Conservation (phyloP, 805 yeast genomes). For the Geotrichum ghanense region DNA sequence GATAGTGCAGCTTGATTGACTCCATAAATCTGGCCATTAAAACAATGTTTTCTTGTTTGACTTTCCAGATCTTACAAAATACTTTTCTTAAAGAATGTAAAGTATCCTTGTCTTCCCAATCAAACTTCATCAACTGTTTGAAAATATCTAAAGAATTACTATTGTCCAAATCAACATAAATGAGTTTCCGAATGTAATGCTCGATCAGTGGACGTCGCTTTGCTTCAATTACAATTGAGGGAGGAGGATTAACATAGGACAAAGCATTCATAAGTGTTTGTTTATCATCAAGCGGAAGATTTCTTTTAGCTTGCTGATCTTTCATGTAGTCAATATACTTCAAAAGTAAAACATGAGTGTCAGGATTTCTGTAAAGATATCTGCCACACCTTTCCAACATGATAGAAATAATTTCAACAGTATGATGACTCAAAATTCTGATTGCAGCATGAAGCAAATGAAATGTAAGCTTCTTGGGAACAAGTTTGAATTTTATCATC, state of each 20-base stretch:
- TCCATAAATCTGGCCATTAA: constrained; percentile 38
- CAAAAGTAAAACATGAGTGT: constrained; percentile 48
- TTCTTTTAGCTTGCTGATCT: constrained; percentile 36
- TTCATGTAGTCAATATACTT: constrained; percentile 31
- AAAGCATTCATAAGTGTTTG: constrained; percentile 42
- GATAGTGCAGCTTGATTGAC: constrained; percentile 26
- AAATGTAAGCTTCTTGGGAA: constrained; percentile 61
- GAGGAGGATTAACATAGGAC: constrained; percentile 24
- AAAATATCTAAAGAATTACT: constrained; percentile 28
- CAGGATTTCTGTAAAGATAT: constrained; percentile 45
- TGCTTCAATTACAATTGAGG: constrained; percentile 15
- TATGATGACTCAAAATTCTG: constrained; percentile 39
- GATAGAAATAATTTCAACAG: constrained; percentile 57
- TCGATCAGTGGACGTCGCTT: constrained; percentile 21
- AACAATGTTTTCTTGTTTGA: constrained; percentile 46
- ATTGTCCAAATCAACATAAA: constrained; percentile 39
- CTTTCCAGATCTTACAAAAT: constrained; percentile 49
- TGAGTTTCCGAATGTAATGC: constrained; percentile 36
- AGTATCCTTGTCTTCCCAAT: constrained; percentile 34
- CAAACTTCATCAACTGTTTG: constrained; percentile 32
- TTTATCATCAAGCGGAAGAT: constrained; percentile 42
- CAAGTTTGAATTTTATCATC: constrained; percentile 60
- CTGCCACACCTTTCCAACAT: constrained; percentile 67
- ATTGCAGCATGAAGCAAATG: constrained; percentile 60
- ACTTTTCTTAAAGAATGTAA: constrained; percentile 27